Base-by-base conservation (phyloP, 345 rosid species). In the Citrus glauca region DNA sequence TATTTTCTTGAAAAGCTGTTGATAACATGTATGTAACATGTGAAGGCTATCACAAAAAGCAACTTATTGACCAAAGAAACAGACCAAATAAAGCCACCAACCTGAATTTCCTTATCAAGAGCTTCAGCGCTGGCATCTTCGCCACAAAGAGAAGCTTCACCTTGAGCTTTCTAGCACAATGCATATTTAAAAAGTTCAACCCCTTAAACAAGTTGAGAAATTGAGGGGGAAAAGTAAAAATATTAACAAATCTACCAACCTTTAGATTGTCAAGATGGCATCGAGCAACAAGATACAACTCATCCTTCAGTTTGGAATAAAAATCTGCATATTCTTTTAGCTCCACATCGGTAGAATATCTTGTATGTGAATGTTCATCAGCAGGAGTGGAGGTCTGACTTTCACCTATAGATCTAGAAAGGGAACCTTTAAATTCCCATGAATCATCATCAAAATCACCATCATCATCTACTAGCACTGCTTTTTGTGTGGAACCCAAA, bases 371-470 rank as follows among this genome's bases (percentile, higher is more conserved):
- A 76, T 88, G 85, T 64, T 69, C 81, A 72, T 62, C 73, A 80
- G 73, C 63, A 35, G 69, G 53, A 67, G 30, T 38, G 56, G 76
- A 79, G 25, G 63, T 79, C 69, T 64, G 82, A 66, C 77, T 82
- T 83, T 77, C 81, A 77, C 55, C 77, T 73, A 37, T 53, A 45
- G 81, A 71, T 80, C 82, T 88, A 55, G 81, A 66, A 73, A 79
- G 71, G 16, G 90, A 87, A 84, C 50, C 87, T 85, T 87, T 86
- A 87, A 88, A 91, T 74, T 92, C 94, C 98, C 98, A 96, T 45
- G 91, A 81, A 83, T 87, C 86, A 82, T 87, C 94, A 77, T 88
- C 88, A 83, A 85, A 87, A 83, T 88, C 90, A 71, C 85, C 81
- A 22, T 79, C 79, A 75, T 48, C 82, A 33, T 68, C 79, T 56